Percentiles rank a stretch among this genome's conserved stretches.
Evolutionary conservation across 192 early-diverging fungal species (phyloP).

Genomic region (Coemansia sp.): DNA sequence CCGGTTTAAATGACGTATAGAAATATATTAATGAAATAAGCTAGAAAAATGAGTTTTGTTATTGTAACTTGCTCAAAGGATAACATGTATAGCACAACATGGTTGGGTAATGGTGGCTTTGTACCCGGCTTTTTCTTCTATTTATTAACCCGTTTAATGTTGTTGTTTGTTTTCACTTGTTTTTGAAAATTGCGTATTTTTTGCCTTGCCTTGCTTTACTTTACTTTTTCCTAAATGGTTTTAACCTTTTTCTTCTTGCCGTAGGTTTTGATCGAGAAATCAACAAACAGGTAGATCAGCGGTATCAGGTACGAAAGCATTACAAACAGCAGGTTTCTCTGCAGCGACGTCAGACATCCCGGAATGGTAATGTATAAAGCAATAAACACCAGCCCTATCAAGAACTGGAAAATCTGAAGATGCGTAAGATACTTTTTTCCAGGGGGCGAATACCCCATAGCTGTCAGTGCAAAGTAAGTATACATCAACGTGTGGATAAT

Average conservation of each 20-base stretch:
- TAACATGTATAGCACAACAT: neutral
- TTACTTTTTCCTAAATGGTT: conserved; percentile 10
- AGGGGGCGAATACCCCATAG: conserved; percentile 71
- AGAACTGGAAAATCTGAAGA: conserved; percentile 86
- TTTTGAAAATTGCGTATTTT: no score
- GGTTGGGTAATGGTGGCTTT: neutral
- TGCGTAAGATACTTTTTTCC: conserved; percentile 80
- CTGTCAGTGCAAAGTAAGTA: conserved; percentile 75
- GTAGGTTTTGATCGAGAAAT: conserved; percentile 78
- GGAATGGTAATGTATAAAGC: conserved; percentile 67
- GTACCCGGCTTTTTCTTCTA: neutral
- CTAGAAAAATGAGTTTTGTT: no score
- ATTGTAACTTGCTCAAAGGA: no score
- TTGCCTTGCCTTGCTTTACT: neutral
- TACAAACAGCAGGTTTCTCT: conserved; percentile 65
- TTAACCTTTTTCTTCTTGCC: conserved; percentile 47
- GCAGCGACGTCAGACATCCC: conserved; percentile 59
- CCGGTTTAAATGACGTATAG: no score
- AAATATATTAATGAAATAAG: no score
- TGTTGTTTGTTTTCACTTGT: conserved; percentile 1
- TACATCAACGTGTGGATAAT: conserved; percentile 91
- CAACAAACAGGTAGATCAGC: conserved; percentile 77
- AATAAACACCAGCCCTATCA: conserved; percentile 69
- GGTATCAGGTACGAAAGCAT: conserved; percentile 75
- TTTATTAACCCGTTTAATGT: neutral